Evolutionary conservation across 192 early-diverging fungal genomes (phyloP).

Genomic region (Podila clonocystis): DNA sequence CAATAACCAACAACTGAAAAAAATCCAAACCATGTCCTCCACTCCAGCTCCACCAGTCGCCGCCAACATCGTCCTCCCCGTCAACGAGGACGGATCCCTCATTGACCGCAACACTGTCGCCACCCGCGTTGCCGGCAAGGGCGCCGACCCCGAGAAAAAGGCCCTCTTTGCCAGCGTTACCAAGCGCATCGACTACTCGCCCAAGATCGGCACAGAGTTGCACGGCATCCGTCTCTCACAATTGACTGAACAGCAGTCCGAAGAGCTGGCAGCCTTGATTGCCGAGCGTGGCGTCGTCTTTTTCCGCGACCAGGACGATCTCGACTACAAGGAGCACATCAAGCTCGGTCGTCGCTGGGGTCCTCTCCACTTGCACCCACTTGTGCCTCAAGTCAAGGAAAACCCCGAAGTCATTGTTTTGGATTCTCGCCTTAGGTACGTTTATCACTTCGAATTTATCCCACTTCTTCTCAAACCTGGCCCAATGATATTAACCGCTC

Average conservation of each 20-base stretch:
- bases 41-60: constrained; percentile 5
- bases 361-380: constrained; percentile 19
- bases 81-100: constrained; percentile 4
- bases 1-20: background rate
- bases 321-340: constrained; percentile 32
- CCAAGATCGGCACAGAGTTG: constrained; percentile 71
- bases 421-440: constrained; percentile 12
- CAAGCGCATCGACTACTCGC: constrained; percentile 61
- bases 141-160: constrained; percentile 61
- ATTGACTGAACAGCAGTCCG: constrained; percentile 63
- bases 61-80: constrained; percentile 15
- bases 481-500: too few species aligned
- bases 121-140: constrained; percentile 39
- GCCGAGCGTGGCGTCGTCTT: constrained; percentile 55
- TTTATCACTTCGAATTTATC: background rate
- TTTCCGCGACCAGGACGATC: constrained; percentile 43
- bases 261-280: constrained; percentile 66
- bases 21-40: constrained; percentile 6
- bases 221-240: constrained; percentile 63
- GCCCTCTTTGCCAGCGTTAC: constrained; percentile 58
- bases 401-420: constrained; percentile 38
- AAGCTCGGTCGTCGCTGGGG: constrained; percentile 37
- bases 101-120: constrained; percentile 17
- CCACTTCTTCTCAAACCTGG: too few species aligned
- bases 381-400: constrained; percentile 26